phyloP scores from a whole-genome alignment of 768 basidiomycete species.

The Saitozyma podzolica region DNA sequence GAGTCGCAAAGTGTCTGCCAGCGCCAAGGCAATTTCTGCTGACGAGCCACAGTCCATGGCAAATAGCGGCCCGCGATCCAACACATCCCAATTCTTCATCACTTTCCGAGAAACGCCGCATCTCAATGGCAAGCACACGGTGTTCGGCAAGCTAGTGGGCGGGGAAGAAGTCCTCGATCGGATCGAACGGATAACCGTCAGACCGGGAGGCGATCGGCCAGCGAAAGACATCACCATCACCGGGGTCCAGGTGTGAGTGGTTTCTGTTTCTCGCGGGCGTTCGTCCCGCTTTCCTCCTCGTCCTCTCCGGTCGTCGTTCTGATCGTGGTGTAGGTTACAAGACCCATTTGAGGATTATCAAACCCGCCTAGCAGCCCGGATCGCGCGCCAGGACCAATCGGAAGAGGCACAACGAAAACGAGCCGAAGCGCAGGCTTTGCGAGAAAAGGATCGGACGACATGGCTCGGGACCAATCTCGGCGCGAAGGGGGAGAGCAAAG shows the following conservation, averaged over 20 bases:
- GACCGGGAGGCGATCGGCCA: constrained; percentile 78
- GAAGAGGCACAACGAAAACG: constrained; percentile 58
- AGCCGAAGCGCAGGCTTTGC: constrained; percentile 56
- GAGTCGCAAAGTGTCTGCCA: constrained; percentile 56
- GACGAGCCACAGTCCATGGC: constrained; percentile 70
- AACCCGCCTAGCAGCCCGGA: constrained; percentile 59
- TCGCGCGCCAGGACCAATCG: constrained; percentile 62
- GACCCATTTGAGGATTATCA: constrained; percentile 97
- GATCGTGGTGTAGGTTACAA: constrained; percentile 54
- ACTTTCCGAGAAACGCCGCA: constrained; percentile 81
- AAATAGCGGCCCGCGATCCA: constrained; percentile 87
- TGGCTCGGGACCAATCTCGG: constrained; percentile 52
- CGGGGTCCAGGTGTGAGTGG: constrained; percentile 76
- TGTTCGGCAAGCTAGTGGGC: constrained; percentile 95
- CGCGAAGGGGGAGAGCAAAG: constrained; percentile 43
- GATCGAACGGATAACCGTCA: constrained; percentile 75
- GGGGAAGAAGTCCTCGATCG: constrained; percentile 86
- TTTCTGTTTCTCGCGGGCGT: background rate
- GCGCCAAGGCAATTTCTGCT: constrained; percentile 66
- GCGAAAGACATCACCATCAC: constrained; percentile 77
- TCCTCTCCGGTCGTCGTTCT: background rate
- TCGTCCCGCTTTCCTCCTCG: background rate
- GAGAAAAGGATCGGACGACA: constrained; percentile 55
- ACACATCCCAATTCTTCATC: constrained; percentile 92
- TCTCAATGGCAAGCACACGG: constrained; percentile 90